Evolutionary conservation across 2,329 filamentous ascomycete genomes (phyloP).

Genomic region (Lachnellula hyalina): DNA sequence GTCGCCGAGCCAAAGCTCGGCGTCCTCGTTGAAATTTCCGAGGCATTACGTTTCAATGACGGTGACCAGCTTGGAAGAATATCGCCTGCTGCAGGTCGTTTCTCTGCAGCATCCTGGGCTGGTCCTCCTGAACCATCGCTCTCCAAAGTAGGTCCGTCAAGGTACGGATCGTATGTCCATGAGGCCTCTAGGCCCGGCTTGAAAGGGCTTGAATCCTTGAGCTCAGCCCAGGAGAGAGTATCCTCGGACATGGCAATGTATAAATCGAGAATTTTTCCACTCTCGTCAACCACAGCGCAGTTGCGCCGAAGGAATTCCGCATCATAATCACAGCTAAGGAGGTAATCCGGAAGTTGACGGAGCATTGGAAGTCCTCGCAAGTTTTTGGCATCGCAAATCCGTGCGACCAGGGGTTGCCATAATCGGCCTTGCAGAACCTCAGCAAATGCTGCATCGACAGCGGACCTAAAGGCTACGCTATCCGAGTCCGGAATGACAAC

Average conservation of each 20-base stretch:
- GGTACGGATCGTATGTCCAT: constrained; percentile 47
- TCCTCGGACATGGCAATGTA: constrained; percentile 53
- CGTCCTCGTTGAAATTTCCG: constrained; percentile 45
- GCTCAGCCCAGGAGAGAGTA: constrained; percentile 47
- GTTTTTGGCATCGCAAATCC: constrained; percentile 50
- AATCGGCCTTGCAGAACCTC: constrained; percentile 43
- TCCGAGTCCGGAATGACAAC: constrained; percentile 47
- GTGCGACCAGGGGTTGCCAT: constrained; percentile 56
- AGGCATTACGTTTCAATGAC: constrained; percentile 45
- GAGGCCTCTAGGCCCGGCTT: constrained; percentile 49
- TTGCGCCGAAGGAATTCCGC: constrained; percentile 46
- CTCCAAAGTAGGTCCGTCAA: constrained; percentile 39
- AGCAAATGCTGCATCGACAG: constrained; percentile 46
- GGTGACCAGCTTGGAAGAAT: constrained; percentile 31
- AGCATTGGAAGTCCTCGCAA: constrained; percentile 55
- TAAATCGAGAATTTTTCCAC: constrained; percentile 52
- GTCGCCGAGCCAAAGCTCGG: constrained; percentile 40
- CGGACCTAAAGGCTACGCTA: constrained; percentile 43
- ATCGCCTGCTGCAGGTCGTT: constrained; percentile 41
- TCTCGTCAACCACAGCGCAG: constrained; percentile 50
- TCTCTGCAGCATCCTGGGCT: constrained; percentile 4
- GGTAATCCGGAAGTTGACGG: constrained; percentile 42
- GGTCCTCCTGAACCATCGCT: constrained; percentile 1
- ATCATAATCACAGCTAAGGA: constrained; percentile 42
- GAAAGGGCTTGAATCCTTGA: constrained; percentile 44